phyloP scores from a whole-genome alignment of 306 rosid species.

The peach (Prunus persica) region DNA sequence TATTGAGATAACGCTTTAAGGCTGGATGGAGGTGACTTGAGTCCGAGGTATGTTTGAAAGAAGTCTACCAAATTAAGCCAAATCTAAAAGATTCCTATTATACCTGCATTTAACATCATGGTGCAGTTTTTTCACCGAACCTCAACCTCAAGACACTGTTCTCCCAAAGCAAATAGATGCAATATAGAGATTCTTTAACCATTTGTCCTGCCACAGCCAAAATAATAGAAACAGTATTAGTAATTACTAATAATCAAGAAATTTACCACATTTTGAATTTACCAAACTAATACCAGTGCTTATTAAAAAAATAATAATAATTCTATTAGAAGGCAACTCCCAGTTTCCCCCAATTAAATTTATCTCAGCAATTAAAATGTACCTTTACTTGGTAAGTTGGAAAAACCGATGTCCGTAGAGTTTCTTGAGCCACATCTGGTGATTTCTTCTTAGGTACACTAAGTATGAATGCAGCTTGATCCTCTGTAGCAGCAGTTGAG shows the following conservation, averaged over 20 bases:
- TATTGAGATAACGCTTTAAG: neutral
- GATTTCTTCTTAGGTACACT: constrained; percentile 40
- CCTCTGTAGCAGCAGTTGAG: constrained; percentile 41
- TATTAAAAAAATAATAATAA: neutral
- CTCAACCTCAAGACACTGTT: constrained; percentile 35
- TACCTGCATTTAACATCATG: constrained; percentile 17
- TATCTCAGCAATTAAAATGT: neutral
- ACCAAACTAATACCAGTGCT: neutral
- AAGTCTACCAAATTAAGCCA: neutral
- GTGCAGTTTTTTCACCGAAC: constrained; percentile 7
- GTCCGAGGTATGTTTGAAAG: neutral
- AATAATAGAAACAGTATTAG: neutral
- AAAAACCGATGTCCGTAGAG: constrained; percentile 41
- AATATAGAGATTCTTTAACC: constrained; percentile 42
- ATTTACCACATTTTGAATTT: neutral
- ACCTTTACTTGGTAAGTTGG: constrained; percentile 43
- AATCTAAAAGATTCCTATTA: neutral
- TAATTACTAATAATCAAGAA: neutral
- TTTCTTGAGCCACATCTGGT: constrained; percentile 43
- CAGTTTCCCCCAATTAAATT: neutral
- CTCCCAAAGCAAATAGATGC: constrained; percentile 42
- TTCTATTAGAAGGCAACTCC: neutral
- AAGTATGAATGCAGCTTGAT: constrained; percentile 50
- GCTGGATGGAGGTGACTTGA: neutral
- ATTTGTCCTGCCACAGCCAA: constrained; percentile 35